These are phyloP conservation scores for Colletotrichum cereale DNA, from an alignment of 2,329 filamentous ascomycete species.

Conservation along the genomic window DNA sequence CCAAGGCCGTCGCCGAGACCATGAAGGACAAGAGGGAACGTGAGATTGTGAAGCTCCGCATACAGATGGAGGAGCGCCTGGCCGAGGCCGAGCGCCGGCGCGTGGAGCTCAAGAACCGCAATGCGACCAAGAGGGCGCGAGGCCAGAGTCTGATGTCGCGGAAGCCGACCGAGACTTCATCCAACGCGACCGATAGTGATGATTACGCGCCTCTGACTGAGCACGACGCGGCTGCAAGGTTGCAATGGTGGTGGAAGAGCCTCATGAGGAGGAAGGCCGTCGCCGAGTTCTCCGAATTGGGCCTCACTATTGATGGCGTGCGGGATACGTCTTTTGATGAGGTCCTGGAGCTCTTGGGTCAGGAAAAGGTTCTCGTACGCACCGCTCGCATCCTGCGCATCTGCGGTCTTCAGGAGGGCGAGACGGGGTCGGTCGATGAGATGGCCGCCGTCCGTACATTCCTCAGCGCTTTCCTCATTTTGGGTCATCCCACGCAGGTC, in stretches of 20 bases:
- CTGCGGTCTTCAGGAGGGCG: constrained; percentile 77
- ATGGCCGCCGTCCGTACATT: constrained; percentile 82
- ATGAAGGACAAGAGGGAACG: constrained; percentile 85
- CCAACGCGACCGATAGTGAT: constrained; percentile 63
- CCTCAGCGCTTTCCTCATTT: constrained; percentile 82
- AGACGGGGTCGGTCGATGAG: constrained; percentile 72
- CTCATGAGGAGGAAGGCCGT: constrained; percentile 69
- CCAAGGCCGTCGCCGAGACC: constrained; percentile 84
- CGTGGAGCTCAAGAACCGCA: constrained; percentile 71
- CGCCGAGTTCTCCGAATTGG: constrained; percentile 74
- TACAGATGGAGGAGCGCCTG: constrained; percentile 84
- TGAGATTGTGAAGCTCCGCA: constrained; percentile 75
- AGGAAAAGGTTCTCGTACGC: constrained; percentile 73
- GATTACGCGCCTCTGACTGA: constrained; percentile 60
- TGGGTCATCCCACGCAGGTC: constrained; percentile 83
- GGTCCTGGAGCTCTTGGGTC: constrained; percentile 76
- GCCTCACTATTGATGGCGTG: constrained; percentile 78
- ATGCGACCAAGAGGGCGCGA: constrained; percentile 64
- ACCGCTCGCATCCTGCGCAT: constrained; percentile 77
- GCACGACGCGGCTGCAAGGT: constrained; percentile 72
- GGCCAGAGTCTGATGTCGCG: constrained; percentile 65
- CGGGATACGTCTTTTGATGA: constrained; percentile 79
- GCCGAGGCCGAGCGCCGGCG: constrained; percentile 82
- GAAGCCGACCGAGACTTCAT: constrained; percentile 62
- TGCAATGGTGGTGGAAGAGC: constrained; percentile 79